Conservation (phyloP, 805 yeast genomes). For the Teunomyces lycoperdinae region DNA sequence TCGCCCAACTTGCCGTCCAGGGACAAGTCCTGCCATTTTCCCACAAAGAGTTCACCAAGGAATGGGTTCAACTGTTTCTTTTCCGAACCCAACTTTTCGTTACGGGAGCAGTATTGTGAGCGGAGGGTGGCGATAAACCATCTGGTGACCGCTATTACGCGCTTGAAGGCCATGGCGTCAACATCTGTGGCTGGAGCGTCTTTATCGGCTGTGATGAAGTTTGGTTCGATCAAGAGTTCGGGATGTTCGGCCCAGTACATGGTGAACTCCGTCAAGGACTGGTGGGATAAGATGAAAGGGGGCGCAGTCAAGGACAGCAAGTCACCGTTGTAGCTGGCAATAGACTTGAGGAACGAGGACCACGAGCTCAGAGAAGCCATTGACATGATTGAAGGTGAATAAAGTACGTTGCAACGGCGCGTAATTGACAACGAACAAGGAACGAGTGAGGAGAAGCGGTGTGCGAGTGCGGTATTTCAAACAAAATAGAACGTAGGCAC, state of each 20-base stretch:
- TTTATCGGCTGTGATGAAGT: slow-evolving; percentile 43
- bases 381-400: not conserved
- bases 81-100: slow-evolving; percentile 89
- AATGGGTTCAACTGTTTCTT: slow-evolving; percentile 97
- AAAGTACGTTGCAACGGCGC: not conserved
- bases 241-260: slow-evolving; percentile 96
- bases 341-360: slow-evolving; percentile 87
- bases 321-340: slow-evolving; percentile 92
- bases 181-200: slow-evolving; percentile 31
- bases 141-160: slow-evolving; percentile 77
- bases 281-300: slow-evolving; percentile 90
- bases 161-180: slow-evolving; percentile 50
- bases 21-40: slow-evolving; percentile 68
- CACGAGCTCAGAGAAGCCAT: slow-evolving; percentile 48
- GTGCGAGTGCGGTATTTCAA: no score
- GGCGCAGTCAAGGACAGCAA: slow-evolving; percentile 94
- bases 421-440: not conserved
- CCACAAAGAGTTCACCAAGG: slow-evolving; percentile 90
- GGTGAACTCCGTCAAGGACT: slow-evolving; percentile 85
- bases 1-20: slow-evolving; percentile 59
- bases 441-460: not conserved
- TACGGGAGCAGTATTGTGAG: slow-evolving; percentile 91
- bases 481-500: no score
- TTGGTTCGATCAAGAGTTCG: slow-evolving; percentile 75
- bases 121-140: slow-evolving; percentile 92